These are phyloP conservation scores for Cryphonectria radicalis DNA, from an alignment of 2,329 filamentous ascomycete genomes.

Conservation along the genomic window DNA sequence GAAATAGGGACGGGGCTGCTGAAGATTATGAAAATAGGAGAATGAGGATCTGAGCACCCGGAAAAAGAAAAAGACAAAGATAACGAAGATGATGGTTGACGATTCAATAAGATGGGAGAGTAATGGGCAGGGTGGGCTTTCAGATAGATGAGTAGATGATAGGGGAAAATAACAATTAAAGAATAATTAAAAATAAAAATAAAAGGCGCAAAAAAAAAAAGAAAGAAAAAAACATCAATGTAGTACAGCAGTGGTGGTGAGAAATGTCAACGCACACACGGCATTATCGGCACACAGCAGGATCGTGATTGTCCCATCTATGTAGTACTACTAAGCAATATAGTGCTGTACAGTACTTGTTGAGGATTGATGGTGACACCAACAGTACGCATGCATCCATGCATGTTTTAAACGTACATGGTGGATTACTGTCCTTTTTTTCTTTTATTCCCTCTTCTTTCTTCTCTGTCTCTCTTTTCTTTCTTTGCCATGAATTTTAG, in stretches of 20 bases:
- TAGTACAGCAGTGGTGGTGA: constrained; percentile 1
- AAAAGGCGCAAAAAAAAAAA: background rate
- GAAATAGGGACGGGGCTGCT: background rate
- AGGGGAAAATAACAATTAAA: background rate
- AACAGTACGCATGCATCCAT: constrained; percentile 4
- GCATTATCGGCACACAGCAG: constrained; percentile 21
- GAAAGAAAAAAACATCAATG: too few relatives aligned
- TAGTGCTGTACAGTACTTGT: background rate
- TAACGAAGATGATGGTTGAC: background rate
- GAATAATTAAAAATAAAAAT: background rate
- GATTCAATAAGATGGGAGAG: background rate
- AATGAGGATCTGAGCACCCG: background rate
- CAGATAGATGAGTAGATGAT: background rate
- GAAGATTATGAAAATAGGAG: background rate
- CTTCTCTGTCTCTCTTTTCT: background rate
- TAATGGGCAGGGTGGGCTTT: background rate
- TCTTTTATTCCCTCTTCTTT: background rate
- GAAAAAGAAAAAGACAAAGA: background rate
- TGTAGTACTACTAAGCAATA: background rate
- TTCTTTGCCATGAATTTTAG: constrained; percentile 1
- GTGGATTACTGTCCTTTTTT: too few relatives aligned
- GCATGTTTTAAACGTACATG: constrained; percentile 3
- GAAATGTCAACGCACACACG: constrained; percentile 6
- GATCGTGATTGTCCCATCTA: constrained; percentile 16
- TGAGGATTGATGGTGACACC: background rate